A percentile compares a stretch with the other conserved stretches of the same genome.
Conservation (phyloP, 129 eudicot genomes). For the Flaveria trinervia region DNA sequence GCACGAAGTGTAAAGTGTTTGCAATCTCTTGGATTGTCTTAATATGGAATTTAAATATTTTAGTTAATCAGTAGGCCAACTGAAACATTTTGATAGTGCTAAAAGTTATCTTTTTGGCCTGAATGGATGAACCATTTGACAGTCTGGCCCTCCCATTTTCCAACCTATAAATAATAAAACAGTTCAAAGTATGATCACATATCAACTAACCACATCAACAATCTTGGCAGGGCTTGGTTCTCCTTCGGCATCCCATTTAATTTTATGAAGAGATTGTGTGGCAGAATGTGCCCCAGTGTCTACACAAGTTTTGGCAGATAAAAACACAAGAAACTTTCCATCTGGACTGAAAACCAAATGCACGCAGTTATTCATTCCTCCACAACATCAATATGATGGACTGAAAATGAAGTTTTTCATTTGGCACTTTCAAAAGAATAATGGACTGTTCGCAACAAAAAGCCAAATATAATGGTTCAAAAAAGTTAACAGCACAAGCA, state of each 20-base stretch:
- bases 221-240: slow-evolving; percentile 49
- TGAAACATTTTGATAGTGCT: not conserved
- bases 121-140: not conserved
- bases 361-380: slow-evolving; percentile 10
- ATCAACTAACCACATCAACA: slow-evolving; percentile 71
- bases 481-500: not conserved
- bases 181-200: not conserved
- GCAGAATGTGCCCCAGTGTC: slow-evolving; percentile 93
- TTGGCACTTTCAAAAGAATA: not conserved
- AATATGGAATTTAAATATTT: not conserved
- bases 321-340: slow-evolving; percentile 78
- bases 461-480: not conserved
- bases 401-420: not conserved
- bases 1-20: no score
- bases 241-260: slow-evolving; percentile 71
- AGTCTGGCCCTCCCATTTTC: not conserved
- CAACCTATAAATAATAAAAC: slow-evolving; percentile 2
- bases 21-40: not conserved
- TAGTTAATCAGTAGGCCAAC: not conserved
- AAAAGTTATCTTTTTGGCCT: not conserved
- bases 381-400: not conserved
- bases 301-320: slow-evolving; percentile 77
- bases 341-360: slow-evolving; percentile 71
- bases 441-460: not conserved
- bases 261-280: slow-evolving; percentile 84